Conservation (phyloP, 371 early-diverging fungal species). For the Saksenaea oblongispora region DNA sequence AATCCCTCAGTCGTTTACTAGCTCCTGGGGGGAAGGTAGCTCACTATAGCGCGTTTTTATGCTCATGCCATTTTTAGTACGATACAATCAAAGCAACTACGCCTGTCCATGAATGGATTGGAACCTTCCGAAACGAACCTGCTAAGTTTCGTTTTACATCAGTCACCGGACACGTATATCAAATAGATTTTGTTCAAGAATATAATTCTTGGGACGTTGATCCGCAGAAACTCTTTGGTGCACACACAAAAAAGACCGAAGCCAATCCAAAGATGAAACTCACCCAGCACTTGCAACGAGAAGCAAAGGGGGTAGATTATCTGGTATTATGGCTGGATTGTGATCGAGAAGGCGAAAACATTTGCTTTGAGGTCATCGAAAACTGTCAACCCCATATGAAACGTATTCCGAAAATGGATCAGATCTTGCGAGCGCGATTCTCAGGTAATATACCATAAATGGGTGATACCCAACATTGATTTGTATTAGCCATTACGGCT, state of each 20-base stretch:
- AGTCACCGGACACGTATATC: constrained; percentile 49
- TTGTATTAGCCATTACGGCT: constrained; percentile 45
- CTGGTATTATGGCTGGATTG: constrained; percentile 77
- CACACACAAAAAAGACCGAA: constrained; percentile 44
- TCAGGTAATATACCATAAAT: constrained; percentile 32
- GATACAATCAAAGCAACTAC: constrained; percentile 36
- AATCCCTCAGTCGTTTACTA: constrained; percentile 59
- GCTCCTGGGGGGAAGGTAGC: constrained; percentile 48
- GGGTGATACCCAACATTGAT: background rate
- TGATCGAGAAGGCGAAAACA: constrained; percentile 80
- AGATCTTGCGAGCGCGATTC: constrained; percentile 60
- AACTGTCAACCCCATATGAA: constrained; percentile 39
- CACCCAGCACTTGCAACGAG: constrained; percentile 40
- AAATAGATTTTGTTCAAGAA: constrained; percentile 48
- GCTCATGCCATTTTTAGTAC: constrained; percentile 20
- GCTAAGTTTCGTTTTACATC: constrained; percentile 50
- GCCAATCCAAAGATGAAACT: constrained; percentile 53
- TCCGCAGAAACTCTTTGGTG: constrained; percentile 43
- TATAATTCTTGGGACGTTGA: constrained; percentile 56
- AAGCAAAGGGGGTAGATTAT: constrained; percentile 48
- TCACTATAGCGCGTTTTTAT: no score
- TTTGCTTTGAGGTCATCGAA: constrained; percentile 65
- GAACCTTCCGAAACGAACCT: constrained; percentile 32
- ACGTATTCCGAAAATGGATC: constrained; percentile 10
- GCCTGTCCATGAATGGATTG: constrained; percentile 52